Evolutionary conservation across 371 early-diverging fungal species (phyloP).

Genomic region (Mucor indicus): DNA sequence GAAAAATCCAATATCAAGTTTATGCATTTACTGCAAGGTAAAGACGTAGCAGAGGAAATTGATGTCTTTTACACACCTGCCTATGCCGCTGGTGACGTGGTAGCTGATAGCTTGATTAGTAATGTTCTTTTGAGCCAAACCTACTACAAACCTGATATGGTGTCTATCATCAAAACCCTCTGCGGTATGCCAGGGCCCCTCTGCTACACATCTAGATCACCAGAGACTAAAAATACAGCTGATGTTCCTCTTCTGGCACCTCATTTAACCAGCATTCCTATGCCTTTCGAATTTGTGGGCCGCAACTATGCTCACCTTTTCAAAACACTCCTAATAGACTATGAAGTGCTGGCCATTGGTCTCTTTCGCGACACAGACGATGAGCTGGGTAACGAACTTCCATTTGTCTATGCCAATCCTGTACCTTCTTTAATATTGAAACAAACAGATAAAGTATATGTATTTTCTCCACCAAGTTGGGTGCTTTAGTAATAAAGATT

Average conservation of each 20-base stretch:
- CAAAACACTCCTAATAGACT: constrained; percentile 27
- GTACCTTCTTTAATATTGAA: constrained; percentile 32
- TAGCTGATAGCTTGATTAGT: constrained; percentile 40
- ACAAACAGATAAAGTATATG: constrained; percentile 21
- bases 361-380: constrained; percentile 39
- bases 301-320: constrained; percentile 31
- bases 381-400: constrained; percentile 35
- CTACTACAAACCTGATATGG: constrained; percentile 46
- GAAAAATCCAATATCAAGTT: constrained; percentile 49
- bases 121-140: constrained; percentile 46
- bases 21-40: constrained; percentile 35
- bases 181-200: constrained; percentile 48
- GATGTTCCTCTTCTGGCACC: constrained; percentile 26
- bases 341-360: constrained; percentile 40
- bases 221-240: constrained; percentile 8
- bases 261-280: constrained; percentile 28
- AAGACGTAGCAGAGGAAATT: constrained; percentile 28
- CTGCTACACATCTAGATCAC: constrained; percentile 9
- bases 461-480: constrained; percentile 18
- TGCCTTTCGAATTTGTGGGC: constrained; percentile 34
- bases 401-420: constrained; percentile 53
- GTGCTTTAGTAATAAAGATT: no score
- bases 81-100: constrained; percentile 50
- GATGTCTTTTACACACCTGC: constrained; percentile 39
- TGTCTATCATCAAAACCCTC: constrained; percentile 46